Conservation (phyloP, 495 filamentous ascomycete genomes). For the Talaromyces proteolyticus region DNA sequence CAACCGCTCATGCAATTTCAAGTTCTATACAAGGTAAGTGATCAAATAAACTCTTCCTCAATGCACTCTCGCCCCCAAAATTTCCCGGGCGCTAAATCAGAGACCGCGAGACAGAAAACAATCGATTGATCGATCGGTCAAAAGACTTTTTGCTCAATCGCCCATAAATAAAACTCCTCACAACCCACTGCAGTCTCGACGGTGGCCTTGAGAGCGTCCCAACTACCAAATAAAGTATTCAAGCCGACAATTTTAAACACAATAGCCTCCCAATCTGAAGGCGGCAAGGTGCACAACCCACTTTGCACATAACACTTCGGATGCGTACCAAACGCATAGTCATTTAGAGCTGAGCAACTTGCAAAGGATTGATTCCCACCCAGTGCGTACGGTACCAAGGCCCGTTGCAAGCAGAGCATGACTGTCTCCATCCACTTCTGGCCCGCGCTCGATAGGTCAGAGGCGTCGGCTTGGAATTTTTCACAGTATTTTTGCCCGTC, state of each 20-base stretch:
- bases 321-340: conserved; percentile 16
- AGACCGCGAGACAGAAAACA: no score
- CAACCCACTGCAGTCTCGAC: conserved; percentile 11
- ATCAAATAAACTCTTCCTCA: no score
- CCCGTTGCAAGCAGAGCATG: conserved; percentile 16
- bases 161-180: conserved; percentile 16
- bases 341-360: conserved; percentile 10
- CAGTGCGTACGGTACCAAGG: conserved; percentile 10
- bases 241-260: conserved; percentile 11
- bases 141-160: conserved; percentile 10
- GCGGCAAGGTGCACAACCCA: conserved; percentile 14
- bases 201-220: conserved; percentile 14
- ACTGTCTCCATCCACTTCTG: conserved; percentile 15
- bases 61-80: no score
- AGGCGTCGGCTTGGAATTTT: conserved; percentile 5
- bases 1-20: no score
- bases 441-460: conserved; percentile 7
- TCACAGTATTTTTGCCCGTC: conserved; percentile 19
- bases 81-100: no score
- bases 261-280: conserved; percentile 14
- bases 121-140: no score
- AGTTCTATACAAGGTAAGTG: no score
- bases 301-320: conserved; percentile 16
- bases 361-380: conserved; percentile 2
- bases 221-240: conserved; percentile 14